Percentiles rank a stretch among this genome's conserved stretches.
phyloP scores from a whole-genome alignment of 1,284 basidiomycete species.

The Caloboletus inedulis region DNA sequence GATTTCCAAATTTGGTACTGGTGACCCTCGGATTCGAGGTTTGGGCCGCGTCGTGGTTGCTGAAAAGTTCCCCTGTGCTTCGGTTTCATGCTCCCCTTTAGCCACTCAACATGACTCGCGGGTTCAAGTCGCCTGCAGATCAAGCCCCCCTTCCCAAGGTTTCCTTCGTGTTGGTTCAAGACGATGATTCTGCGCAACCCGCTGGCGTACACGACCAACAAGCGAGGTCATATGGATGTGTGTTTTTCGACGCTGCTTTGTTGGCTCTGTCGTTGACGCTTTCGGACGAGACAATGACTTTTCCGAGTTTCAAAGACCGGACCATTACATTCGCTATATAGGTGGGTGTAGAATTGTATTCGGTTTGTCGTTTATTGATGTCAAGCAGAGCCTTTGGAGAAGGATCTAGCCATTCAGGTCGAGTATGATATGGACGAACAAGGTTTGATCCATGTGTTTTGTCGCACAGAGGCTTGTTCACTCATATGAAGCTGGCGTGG shows the following conservation, averaged over 20 bases:
- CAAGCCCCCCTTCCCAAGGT: constrained; percentile 52
- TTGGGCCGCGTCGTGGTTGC: constrained; percentile 8
- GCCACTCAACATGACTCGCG: constrained; percentile 35
- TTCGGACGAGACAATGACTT: constrained; percentile 69
- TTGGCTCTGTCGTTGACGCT: constrained; percentile 8
- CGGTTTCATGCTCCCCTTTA: background rate
- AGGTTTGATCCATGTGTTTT: constrained; percentile 48
- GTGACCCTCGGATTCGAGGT: background rate
- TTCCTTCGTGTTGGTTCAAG: constrained; percentile 57
- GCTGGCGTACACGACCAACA: constrained; percentile 53
- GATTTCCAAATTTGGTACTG: constrained; percentile 21
- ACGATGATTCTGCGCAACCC: constrained; percentile 53
- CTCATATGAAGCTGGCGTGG: constrained; percentile 1
- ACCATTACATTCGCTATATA: constrained; percentile 88
- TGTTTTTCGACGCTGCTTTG: constrained; percentile 25
- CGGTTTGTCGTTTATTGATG: constrained; percentile 9
- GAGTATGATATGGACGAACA: constrained; percentile 99
- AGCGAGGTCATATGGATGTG: constrained; percentile 60
- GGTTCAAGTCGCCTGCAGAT: constrained; percentile 35
- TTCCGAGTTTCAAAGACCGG: constrained; percentile 71
- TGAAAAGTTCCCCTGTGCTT: constrained; percentile 20
- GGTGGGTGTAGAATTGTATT: constrained; percentile 44
- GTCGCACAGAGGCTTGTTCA: background rate
- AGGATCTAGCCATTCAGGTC: constrained; percentile 88
- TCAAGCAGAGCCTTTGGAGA: constrained; percentile 82